Conservation (phyloP, 306 rosid genomes). For the Medicago arabica region DNA sequence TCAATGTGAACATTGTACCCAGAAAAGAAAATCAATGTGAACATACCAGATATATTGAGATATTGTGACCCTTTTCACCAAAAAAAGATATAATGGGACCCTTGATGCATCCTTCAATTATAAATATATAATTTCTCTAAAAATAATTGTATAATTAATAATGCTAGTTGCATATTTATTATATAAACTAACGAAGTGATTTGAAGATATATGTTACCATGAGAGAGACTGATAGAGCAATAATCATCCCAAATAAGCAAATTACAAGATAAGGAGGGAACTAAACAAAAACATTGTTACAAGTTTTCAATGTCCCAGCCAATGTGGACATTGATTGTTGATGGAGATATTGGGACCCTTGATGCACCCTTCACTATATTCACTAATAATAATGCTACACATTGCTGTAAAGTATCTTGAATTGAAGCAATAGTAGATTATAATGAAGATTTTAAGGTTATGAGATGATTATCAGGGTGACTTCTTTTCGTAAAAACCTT, state of each 20-base stretch:
- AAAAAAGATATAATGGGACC: conserved; percentile 2
- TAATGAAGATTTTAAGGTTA: not conserved
- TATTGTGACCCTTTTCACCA: not conserved
- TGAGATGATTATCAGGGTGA: not conserved
- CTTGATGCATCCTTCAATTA: conserved; percentile 1
- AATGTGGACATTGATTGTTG: not conserved
- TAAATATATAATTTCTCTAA: not conserved
- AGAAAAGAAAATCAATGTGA: not conserved
- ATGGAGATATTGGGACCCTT: conserved; percentile 30
- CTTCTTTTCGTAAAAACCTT: too few relatives aligned
- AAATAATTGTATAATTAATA: not conserved
- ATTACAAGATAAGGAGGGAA: not conserved
- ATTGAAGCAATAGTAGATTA: not conserved
- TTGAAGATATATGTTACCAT: not conserved
- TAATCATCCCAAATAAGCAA: not conserved
- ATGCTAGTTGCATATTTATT: not conserved
- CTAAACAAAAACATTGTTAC: conserved; percentile 6
- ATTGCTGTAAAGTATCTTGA: not conserved
- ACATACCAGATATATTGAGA: not conserved
- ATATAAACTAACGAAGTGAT: not conserved
- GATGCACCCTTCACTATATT: not conserved
- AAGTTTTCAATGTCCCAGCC: not conserved
- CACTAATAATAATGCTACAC: not conserved
- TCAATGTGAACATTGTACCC: not conserved
- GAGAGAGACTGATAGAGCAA: not conserved